Evolutionary conservation across 768 basidiomycete genomes (phyloP).

Genomic region (Hygrocybe coccinea): DNA sequence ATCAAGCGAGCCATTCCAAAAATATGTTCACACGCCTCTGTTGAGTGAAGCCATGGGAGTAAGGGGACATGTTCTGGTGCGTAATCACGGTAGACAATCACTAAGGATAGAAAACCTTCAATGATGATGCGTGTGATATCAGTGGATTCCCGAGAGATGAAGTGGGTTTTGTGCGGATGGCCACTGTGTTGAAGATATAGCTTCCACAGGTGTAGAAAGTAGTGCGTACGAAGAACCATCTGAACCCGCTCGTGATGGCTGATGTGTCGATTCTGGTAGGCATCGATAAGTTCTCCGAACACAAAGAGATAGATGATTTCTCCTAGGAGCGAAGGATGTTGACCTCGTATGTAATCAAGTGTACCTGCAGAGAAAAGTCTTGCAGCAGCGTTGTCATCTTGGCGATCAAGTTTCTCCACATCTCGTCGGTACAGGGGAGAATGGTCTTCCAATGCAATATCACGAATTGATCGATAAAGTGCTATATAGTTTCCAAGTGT

Average conservation of each 20-base stretch:
- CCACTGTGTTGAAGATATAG: slow-evolving; percentile 14
- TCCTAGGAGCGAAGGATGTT: slow-evolving; percentile 27
- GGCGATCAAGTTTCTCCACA: slow-evolving; percentile 36
- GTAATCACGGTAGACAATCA: slow-evolving; percentile 35
- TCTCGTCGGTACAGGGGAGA: slow-evolving; percentile 22
- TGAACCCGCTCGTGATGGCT: slow-evolving; percentile 23
- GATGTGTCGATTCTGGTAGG: slow-evolving; percentile 32
- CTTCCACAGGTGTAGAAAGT: slow-evolving; percentile 27
- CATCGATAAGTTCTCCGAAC: slow-evolving; percentile 34
- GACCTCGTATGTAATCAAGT: too few species aligned
- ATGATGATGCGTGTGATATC: slow-evolving; percentile 30
- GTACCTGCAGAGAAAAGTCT: slow-evolving; percentile 16
- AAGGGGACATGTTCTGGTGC: slow-evolving; percentile 19
- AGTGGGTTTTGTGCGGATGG: slow-evolving; percentile 24
- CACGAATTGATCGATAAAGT: slow-evolving; percentile 17
- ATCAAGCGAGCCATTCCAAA: slow-evolving; percentile 28
- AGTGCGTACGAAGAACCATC: slow-evolving; percentile 28
- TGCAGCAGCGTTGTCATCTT: slow-evolving; percentile 41
- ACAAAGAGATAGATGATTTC: slow-evolving; percentile 35
- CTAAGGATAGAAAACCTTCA: slow-evolving; percentile 25
- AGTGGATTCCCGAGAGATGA: slow-evolving; percentile 29
- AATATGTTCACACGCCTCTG: slow-evolving; percentile 31
- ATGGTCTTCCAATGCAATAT: slow-evolving; percentile 13
- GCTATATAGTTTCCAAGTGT: slow-evolving; percentile 21
- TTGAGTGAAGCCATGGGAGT: slow-evolving; percentile 30